Evolutionary conservation across 73 alveolate species (phyloP).

Genomic region (Breviolum minutum): DNA sequence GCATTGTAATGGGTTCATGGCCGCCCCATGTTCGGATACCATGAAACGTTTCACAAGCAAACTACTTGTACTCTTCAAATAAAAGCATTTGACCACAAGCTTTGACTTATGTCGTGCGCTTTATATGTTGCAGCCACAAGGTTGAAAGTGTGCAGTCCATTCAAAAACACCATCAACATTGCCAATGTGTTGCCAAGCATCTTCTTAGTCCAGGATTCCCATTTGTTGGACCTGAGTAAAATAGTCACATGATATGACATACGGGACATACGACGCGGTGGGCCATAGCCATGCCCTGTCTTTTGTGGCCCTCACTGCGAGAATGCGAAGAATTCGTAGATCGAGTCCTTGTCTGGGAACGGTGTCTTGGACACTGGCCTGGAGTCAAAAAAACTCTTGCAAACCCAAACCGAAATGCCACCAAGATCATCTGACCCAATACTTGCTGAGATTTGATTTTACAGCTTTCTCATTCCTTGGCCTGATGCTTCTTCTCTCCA

Average conservation of each 20-base stretch:
- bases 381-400: not conserved
- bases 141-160: too few relatives aligned
- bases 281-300: too few relatives aligned
- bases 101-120: too few relatives aligned
- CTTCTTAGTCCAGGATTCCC: conserved; percentile 95
- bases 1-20: too few relatives aligned
- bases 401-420: not conserved
- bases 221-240: conserved; percentile 74
- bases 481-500: not conserved
- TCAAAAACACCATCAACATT: too few relatives aligned
- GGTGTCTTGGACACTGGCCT: conserved; percentile 95
- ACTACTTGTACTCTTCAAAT: too few relatives aligned
- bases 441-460: not conserved
- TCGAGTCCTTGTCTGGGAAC: conserved; percentile 91
- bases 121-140: too few relatives aligned
- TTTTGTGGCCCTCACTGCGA: conserved; percentile 24
- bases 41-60: too few relatives aligned
- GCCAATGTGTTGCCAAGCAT: not conserved
- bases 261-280: not conserved
- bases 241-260: not conserved
- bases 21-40: too few relatives aligned
- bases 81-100: too few relatives aligned
- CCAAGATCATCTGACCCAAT: not conserved
- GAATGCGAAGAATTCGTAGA: conserved; percentile 77
- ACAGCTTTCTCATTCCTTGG: not conserved